These are phyloP conservation scores for Acanthamoeba sp. DNA, from an alignment of 208 protist genomes.

Conservation along the genomic window DNA sequence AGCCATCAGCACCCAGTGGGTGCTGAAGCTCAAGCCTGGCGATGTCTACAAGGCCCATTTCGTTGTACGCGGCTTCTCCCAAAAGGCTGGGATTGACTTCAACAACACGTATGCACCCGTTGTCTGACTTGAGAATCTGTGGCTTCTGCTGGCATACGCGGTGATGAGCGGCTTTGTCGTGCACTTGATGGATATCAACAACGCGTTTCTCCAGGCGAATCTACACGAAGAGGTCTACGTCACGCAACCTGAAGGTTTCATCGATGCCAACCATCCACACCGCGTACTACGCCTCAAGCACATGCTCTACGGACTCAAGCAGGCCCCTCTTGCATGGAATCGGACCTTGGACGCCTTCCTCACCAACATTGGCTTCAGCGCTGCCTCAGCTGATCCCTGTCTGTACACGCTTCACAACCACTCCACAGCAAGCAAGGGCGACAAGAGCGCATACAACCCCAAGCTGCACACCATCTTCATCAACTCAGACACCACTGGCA, in stretches of 20 bases:
- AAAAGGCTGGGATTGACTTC: background rate
- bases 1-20: background rate
- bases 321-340: conserved; percentile 39
- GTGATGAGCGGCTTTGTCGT: background rate
- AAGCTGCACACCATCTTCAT: background rate
- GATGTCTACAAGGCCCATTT: background rate
- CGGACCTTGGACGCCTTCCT: background rate
- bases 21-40: background rate
- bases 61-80: background rate
- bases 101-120: background rate
- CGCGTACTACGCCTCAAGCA: conserved; percentile 9
- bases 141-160: conserved; percentile 31
- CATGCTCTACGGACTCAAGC: conserved; percentile 58
- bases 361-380: background rate
- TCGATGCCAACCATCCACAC: background rate
- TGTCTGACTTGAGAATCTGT: background rate
- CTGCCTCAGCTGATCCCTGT: background rate
- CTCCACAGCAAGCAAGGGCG: background rate
- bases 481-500: background rate
- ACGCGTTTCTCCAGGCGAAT: conserved; percentile 45
- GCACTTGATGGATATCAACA: conserved; percentile 39
- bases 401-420: background rate
- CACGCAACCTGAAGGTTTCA: conserved; percentile 67
- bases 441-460: background rate
- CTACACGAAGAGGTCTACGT: no score